These are phyloP conservation scores for Aspergillus pseudotamarii DNA, from an alignment of 2,329 filamentous ascomycete species.

Conservation along the genomic window DNA sequence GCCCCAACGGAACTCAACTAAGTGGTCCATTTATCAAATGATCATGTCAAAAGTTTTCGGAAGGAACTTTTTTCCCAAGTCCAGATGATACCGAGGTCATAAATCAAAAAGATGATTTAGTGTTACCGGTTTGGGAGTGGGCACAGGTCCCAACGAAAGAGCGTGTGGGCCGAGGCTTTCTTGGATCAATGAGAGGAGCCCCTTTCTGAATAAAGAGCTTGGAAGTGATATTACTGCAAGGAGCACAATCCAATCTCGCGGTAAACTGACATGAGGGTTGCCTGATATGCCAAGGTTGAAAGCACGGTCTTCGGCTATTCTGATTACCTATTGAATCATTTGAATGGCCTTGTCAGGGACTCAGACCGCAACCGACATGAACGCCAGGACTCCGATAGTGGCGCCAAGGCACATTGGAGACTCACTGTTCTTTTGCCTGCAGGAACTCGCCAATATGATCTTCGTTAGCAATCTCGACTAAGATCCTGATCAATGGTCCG, in stretches of 20 bases:
- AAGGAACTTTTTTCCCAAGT: neutral
- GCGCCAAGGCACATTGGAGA: neutral
- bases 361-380: neutral
- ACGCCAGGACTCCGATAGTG: neutral
- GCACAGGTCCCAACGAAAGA: slow-evolving; percentile 1
- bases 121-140: neutral
- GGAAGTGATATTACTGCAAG: neutral
- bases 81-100: neutral
- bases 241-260: neutral
- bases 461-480: neutral
- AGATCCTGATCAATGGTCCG: neutral
- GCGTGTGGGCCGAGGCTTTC: neutral
- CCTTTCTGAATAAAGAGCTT: neutral
- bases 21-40: neutral
- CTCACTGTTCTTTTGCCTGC: neutral
- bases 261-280: neutral
- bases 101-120: neutral
- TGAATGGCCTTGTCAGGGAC: neutral
- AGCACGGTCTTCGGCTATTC: neutral
- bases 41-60: neutral
- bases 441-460: neutral
- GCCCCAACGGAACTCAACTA: neutral
- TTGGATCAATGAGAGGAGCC: neutral
- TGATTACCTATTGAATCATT: neutral
- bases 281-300: neutral